Conservation (phyloP, 805 yeast genomes). For the Kluyveromyces nonfermentans region DNA sequence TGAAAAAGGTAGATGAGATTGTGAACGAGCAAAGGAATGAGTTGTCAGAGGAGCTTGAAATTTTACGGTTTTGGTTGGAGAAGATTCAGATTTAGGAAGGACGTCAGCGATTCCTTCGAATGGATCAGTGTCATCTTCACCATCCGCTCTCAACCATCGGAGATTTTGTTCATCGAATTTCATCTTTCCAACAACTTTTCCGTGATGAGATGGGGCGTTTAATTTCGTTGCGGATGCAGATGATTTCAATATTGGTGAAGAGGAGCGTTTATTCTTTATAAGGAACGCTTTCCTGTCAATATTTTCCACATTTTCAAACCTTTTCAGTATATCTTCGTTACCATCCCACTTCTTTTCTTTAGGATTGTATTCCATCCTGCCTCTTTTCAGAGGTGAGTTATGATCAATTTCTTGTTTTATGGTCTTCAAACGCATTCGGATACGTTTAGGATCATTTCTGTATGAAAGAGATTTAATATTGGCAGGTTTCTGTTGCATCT, state of each 20-base stretch:
- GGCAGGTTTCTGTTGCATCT: slow-evolving; percentile 4
- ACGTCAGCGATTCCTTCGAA: slow-evolving; percentile 22
- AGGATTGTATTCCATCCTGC: slow-evolving; percentile 24
- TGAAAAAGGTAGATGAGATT: slow-evolving; percentile 13
- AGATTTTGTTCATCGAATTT: slow-evolving; percentile 26
- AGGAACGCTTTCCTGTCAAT: slow-evolving; percentile 18
- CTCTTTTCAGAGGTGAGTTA: slow-evolving; percentile 26
- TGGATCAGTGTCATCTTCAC: slow-evolving; percentile 22
- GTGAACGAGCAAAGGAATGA: slow-evolving; percentile 18
- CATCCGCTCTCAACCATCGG: slow-evolving; percentile 25
- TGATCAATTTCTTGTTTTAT: slow-evolving; percentile 28
- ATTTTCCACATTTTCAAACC: slow-evolving; percentile 17
- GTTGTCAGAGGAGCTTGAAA: not conserved
- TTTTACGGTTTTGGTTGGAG: slow-evolving; percentile 3
- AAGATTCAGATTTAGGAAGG: slow-evolving; percentile 4
- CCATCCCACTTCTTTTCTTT: slow-evolving; percentile 26
- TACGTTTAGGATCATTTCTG: slow-evolving; percentile 1
- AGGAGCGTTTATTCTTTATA: slow-evolving; percentile 9
- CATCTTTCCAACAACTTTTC: slow-evolving; percentile 26
- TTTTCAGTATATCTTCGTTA: slow-evolving; percentile 18
- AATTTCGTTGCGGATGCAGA: not conserved
- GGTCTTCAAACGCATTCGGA: slow-evolving; percentile 13
- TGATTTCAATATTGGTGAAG: not conserved
- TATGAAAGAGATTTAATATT: not conserved
- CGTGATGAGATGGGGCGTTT: slow-evolving; percentile 1